Evolutionary conservation across 2,329 filamentous ascomycete species (phyloP), one percentile per base, ranked within the genome.

Genomic region (Knufia petricola): DNA sequence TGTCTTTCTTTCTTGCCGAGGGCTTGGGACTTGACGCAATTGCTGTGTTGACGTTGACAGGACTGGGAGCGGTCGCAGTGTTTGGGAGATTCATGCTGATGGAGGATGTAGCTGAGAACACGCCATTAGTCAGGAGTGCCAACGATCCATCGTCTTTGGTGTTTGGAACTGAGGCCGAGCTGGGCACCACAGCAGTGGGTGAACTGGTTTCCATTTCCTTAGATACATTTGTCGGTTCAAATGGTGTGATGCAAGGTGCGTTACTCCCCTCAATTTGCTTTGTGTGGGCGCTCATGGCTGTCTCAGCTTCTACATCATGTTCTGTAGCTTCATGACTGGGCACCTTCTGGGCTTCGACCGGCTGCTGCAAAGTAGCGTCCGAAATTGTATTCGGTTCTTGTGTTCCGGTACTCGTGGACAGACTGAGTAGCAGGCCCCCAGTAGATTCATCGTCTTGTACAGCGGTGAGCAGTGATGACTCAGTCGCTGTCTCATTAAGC

Each of bases 1-100:
- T 47, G 12, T 47, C 44, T 31, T 47, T 47, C 32, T 38, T 47
- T 23, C 34, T 47, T 17, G 44, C 9, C 10, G 34, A 28, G 8
- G 44, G 32, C n/a, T 47, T 47, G 3, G 44, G 7, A 26, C n/a
- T n/a, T n/a, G n/a, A n/a, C n/a, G n/a, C n/a, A n/a, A n/a, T n/a
- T n/a, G n/a, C n/a, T n/a, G 26, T 20, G 10, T 4, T 20, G 24
- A 26, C 4, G 19, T n/a, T 32, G 15, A 31, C 12, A 13, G 15
- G 6, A 34, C 7, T 32, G 19, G 26, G 12, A 3, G 23, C 6
- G 4, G 12, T 9, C 3, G 30, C n/a, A 3, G 31, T n/a, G 4
- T 15, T 15, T 19, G 37, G 31, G 8, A 36, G 32, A 36, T 36
- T 36, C 12, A 28, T 6, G 26, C 26, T 28, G 26, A 12, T 6